phyloP scores from a whole-genome alignment of 768 basidiomycete species.

The Rhodotorula babjevae region DNA sequence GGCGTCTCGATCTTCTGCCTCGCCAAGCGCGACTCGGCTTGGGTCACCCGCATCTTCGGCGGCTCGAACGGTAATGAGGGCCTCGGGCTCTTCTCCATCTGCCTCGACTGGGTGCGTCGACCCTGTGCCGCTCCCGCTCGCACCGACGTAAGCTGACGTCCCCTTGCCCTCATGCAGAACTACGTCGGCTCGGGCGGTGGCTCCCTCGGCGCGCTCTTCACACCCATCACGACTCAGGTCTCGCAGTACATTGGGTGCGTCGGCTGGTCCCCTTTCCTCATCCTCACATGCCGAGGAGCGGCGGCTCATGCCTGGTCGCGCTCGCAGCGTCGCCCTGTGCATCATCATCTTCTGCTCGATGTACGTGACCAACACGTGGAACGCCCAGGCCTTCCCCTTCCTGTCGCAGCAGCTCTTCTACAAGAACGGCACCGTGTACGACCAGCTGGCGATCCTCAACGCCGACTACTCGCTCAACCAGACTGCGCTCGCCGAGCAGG shows the following conservation, averaged over 20 bases:
- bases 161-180: not conserved
- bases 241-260: constrained; percentile 39
- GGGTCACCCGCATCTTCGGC: constrained; percentile 46
- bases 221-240: constrained; percentile 44
- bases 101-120: constrained; percentile 38
- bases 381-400: constrained; percentile 46
- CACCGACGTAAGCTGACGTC: no score
- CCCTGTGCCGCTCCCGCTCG: no score
- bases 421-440: constrained; percentile 40
- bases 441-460: constrained; percentile 42
- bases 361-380: constrained; percentile 42
- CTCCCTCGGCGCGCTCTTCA: constrained; percentile 43
- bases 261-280: not conserved
- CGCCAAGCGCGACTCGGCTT: constrained; percentile 42
- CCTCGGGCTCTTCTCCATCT: constrained; percentile 39
- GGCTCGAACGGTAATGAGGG: constrained; percentile 43
- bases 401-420: constrained; percentile 44
- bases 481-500: constrained; percentile 32
- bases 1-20: constrained; percentile 48
- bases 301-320: no score
- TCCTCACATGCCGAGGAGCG: no score
- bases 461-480: constrained; percentile 40
- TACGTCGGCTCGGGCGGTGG: constrained; percentile 37
- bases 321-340: constrained; percentile 18
- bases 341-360: constrained; percentile 42